These are phyloP conservation scores for Pseudocercospora ulei DNA, from an alignment of 2,329 filamentous ascomycete species.

Conservation along the genomic window DNA sequence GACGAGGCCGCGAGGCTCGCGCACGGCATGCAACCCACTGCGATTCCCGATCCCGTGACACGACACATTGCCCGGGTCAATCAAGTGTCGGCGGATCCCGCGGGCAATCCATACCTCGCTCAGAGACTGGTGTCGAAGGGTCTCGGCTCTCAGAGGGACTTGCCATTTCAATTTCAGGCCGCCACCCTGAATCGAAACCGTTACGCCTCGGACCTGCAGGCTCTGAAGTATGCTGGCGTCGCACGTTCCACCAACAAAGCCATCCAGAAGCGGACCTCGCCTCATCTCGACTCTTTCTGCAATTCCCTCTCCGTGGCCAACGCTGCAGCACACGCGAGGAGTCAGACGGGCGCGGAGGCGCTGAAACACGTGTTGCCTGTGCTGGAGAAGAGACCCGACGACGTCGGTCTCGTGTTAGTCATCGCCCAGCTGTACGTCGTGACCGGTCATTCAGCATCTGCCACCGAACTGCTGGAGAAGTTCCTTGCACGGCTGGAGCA, in stretches of 20 bases:
- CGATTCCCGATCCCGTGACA: conserved; percentile 58
- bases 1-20: conserved; percentile 57
- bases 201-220: conserved; percentile 55
- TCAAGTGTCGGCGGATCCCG: conserved; percentile 41
- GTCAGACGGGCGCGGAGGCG: conserved; percentile 54
- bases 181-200: conserved; percentile 53
- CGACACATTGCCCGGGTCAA: conserved; percentile 60
- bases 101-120: conserved; percentile 56
- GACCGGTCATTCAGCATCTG: conserved; percentile 60
- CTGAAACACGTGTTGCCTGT: conserved; percentile 60
- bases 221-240: conserved; percentile 59
- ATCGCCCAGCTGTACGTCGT: conserved; percentile 72
- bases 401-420: conserved; percentile 70
- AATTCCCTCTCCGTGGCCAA: conserved; percentile 55
- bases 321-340: conserved; percentile 63
- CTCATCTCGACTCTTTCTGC: conserved; percentile 35
- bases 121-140: conserved; percentile 53
- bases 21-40: conserved; percentile 52
- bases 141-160: conserved; percentile 48
- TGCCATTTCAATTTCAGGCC: conserved; percentile 62
- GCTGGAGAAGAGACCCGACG: conserved; percentile 63
- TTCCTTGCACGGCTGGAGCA: conserved; percentile 65
- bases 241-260: conserved; percentile 46
- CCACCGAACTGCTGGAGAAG: conserved; percentile 62
- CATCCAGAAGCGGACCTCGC: conserved; percentile 41